A percentile compares a stretch with the other conserved stretches of the same genome.
phyloP scores from a whole-genome alignment of 257 asterid genomes.

The Forsythia viridissima region DNA sequence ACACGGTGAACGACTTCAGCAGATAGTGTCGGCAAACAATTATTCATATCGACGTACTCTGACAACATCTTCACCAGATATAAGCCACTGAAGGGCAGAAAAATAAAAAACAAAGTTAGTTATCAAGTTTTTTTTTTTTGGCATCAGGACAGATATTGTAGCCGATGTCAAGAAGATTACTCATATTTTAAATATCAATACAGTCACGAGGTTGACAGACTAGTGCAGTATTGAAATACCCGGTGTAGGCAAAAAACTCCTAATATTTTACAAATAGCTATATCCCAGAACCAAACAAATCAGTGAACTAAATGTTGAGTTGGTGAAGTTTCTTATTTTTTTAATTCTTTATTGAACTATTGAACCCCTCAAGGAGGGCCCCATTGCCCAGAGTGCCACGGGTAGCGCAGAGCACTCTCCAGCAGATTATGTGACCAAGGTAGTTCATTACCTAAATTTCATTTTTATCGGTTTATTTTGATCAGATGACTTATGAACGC shows the following conservation, averaged over 20 bases:
- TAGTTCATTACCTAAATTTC: background rate
- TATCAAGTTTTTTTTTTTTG: slow-evolving; percentile 9
- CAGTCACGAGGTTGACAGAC: slow-evolving; percentile 7
- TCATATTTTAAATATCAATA: background rate
- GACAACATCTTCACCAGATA: slow-evolving; percentile 96
- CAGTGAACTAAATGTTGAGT: background rate
- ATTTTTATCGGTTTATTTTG: background rate
- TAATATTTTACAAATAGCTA: slow-evolving; percentile 1
- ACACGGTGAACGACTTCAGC: slow-evolving; percentile 94
- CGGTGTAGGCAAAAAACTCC: slow-evolving; percentile 1
- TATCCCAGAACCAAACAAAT: slow-evolving; percentile 8
- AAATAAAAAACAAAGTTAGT: slow-evolving; percentile 4
- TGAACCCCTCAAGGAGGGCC: background rate
- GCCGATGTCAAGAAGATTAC: slow-evolving; percentile 10
- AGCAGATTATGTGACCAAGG: background rate
- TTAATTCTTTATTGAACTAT: background rate
- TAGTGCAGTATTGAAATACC: slow-evolving; percentile 3
- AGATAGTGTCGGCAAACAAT: slow-evolving; percentile 71
- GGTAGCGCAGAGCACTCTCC: background rate
- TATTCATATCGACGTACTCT: slow-evolving; percentile 83
- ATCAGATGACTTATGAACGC: background rate
- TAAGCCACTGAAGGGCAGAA: slow-evolving; percentile 73
- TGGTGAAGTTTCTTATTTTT: background rate
- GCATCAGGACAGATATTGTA: slow-evolving; percentile 9
- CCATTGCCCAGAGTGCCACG: background rate